phyloP scores from a whole-genome alignment of 225 moss, liverwort and hornwort genomes.

The Pleurozium schreberi region DNA sequence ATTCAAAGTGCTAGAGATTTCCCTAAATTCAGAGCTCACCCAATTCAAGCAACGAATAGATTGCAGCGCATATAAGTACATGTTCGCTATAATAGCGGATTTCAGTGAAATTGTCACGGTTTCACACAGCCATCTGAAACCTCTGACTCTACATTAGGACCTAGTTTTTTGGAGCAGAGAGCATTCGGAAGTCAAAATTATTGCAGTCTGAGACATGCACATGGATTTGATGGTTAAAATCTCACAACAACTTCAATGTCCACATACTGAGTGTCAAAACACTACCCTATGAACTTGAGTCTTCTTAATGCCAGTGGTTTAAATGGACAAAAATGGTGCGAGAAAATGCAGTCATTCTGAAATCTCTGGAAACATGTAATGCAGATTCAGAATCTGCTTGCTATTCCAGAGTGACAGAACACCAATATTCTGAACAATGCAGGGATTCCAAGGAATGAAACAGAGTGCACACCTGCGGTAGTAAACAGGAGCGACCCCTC shows the following conservation, averaged over 20 bases:
- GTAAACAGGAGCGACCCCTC: conserved; percentile 32
- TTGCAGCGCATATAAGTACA: background rate
- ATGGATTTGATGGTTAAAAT: background rate
- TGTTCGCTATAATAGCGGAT: background rate
- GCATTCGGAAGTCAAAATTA: background rate
- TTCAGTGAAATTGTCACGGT: background rate
- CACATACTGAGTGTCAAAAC: too few relatives aligned
- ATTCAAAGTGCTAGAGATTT: background rate
- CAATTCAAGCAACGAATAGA: background rate
- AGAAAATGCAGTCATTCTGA: too few relatives aligned
- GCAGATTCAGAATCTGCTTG: background rate
- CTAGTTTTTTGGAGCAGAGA: too few relatives aligned
- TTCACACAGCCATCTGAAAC: background rate
- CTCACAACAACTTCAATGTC: background rate
- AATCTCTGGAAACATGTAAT: background rate
- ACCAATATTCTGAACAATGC: background rate
- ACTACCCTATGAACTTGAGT: background rate
- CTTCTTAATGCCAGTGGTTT: too few relatives aligned
- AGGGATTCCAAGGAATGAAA: background rate
- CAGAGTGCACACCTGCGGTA: conserved; percentile 10
- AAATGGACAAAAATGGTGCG: background rate
- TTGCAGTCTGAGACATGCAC: background rate
- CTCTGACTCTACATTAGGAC: background rate
- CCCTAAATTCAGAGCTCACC: background rate
- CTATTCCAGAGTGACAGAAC: background rate